These are phyloP conservation scores for Vaccinium vitisidaea DNA, from an alignment of 148 eudicot species.

Conservation along the genomic window DNA sequence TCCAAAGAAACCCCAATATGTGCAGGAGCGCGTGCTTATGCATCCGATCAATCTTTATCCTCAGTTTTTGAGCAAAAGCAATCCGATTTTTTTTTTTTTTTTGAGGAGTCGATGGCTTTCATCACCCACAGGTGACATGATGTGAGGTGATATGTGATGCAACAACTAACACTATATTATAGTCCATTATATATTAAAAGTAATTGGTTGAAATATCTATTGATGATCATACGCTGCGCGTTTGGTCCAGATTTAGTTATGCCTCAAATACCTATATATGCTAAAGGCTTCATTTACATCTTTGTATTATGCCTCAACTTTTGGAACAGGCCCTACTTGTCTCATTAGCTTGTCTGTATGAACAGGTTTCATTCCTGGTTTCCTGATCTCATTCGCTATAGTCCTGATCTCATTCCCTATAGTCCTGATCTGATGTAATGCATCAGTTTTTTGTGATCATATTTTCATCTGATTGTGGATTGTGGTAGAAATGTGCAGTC, in stretches of 20 bases:
- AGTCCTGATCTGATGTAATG: too few species aligned
- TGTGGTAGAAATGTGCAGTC: constrained; percentile 52
- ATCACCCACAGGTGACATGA: too few species aligned
- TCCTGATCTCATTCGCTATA: not conserved
- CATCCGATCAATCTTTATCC: too few species aligned
- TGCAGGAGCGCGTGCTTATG: too few species aligned
- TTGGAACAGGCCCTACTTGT: not conserved
- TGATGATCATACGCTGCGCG: not conserved
- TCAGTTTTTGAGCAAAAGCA: too few species aligned
- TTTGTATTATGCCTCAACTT: not conserved
- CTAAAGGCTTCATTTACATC: not conserved
- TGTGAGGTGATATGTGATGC: too few species aligned
- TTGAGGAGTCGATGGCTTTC: too few species aligned
- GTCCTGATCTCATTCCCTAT: too few species aligned
- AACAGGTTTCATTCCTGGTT: not conserved
- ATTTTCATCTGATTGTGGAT: constrained; percentile 10
- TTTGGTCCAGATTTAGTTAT: not conserved
- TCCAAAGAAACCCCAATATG: too few species aligned
- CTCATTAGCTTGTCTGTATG: not conserved
- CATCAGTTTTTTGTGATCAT: not conserved
- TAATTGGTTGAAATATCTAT: not conserved
- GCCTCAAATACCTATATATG: not conserved
- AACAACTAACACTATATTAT: too few species aligned
- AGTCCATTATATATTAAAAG: not conserved
- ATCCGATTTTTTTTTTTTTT: too few species aligned